These are phyloP conservation scores for Wickerhamomyces ciferrii DNA, from an alignment of 805 yeast genomes.

Conservation along the genomic window DNA sequence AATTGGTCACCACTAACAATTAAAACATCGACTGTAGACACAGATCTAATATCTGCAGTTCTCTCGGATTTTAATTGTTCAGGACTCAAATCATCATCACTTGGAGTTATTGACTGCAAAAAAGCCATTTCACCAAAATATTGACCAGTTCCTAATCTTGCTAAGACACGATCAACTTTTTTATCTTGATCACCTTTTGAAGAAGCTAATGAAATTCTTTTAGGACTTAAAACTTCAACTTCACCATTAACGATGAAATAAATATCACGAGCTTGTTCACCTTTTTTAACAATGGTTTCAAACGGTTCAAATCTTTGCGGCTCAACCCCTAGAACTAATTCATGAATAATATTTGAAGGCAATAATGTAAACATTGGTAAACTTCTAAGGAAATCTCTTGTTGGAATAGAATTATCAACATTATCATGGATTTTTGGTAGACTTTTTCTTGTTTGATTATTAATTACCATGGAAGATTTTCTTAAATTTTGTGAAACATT, in stretches of 20 bases:
- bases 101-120: conserved; percentile 37
- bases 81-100: conserved; percentile 4
- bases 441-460: background rate
- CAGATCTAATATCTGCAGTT: conserved; percentile 62
- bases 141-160: conserved; percentile 55
- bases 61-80: conserved; percentile 24
- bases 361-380: conserved; percentile 54
- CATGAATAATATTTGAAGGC: conserved; percentile 56
- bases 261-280: conserved; percentile 57
- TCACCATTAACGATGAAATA: conserved; percentile 65
- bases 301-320: conserved; percentile 47
- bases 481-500: background rate
- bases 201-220: conserved; percentile 19
- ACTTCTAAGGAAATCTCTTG: conserved; percentile 52
- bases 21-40: conserved; percentile 53
- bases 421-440: conserved; percentile 26
- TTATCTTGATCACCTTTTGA: conserved; percentile 13
- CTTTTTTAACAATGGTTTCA: conserved; percentile 55
- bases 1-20: conserved; percentile 53
- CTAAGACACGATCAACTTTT: conserved; percentile 38
- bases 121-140: conserved; percentile 80
- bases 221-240: conserved; percentile 55
- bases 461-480: background rate
- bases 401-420: conserved; percentile 50
- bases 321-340: conserved; percentile 59